Conservation (phyloP, 441 rosid genomes). For the Kokia cookei region DNA sequence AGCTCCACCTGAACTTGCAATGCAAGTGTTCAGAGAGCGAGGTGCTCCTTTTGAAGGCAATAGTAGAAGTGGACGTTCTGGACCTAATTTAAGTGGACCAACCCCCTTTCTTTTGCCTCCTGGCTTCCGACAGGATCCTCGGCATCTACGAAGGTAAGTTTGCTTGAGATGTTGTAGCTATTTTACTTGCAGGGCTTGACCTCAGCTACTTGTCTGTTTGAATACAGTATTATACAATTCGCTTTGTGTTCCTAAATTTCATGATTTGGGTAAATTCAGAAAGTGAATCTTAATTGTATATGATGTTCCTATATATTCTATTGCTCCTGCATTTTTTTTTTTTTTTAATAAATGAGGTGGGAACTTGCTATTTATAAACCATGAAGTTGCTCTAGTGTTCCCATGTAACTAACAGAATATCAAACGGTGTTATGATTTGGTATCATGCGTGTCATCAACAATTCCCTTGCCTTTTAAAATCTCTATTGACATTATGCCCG, state of each 20-base stretch:
- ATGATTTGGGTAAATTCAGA: neutral
- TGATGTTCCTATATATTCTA: neutral
- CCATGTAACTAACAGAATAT: neutral
- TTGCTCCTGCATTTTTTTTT: neutral
- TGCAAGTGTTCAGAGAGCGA: slow-evolving; percentile 91
- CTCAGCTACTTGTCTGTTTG: neutral
- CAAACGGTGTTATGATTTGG: neutral
- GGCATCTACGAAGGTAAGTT: slow-evolving; percentile 82
- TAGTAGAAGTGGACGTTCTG: slow-evolving; percentile 69
- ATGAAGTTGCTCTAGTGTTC: neutral
- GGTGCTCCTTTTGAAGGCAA: slow-evolving; percentile 74
- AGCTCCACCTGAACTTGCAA: slow-evolving; percentile 93
- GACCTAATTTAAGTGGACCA: slow-evolving; percentile 41
- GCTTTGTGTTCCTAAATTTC: neutral
- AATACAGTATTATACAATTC: neutral
- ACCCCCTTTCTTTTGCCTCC: slow-evolving; percentile 73
- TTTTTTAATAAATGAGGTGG: neutral
- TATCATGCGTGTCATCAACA: neutral
- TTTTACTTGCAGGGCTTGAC: neutral
- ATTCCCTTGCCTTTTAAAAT: neutral
- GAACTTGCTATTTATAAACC: neutral
- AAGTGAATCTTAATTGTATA: neutral
- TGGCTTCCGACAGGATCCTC: slow-evolving; percentile 90
- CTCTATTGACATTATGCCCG: neutral
- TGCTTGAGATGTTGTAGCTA: neutral